Evolutionary conservation across 2,329 filamentous ascomycete species (phyloP).

Genomic region (Cephalotrichum gorgonifer): DNA sequence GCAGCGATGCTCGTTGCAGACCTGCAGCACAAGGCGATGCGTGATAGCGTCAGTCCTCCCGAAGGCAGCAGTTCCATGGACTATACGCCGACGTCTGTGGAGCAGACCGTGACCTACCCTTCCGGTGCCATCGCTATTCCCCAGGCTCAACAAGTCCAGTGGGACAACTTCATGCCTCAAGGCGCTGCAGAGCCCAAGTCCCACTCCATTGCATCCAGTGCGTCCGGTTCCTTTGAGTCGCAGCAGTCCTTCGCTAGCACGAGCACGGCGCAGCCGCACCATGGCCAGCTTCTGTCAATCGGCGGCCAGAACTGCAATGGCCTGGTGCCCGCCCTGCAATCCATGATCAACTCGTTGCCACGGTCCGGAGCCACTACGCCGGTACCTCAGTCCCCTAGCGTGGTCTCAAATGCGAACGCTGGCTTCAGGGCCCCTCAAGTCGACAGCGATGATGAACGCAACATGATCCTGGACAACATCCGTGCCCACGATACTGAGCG

Average conservation of each 20-base stretch:
- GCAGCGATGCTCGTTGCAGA: slow-evolving; percentile 98
- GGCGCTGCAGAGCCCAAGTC: slow-evolving; percentile 61
- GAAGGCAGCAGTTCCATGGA: slow-evolving; percentile 52
- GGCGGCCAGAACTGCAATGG: slow-evolving; percentile 52
- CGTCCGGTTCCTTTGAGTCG: slow-evolving; percentile 57
- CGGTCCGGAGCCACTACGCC: slow-evolving; percentile 60
- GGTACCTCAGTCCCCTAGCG: slow-evolving; percentile 56
- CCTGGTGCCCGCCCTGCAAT: slow-evolving; percentile 55
- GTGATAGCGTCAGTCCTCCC: slow-evolving; percentile 43
- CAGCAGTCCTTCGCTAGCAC: slow-evolving; percentile 52
- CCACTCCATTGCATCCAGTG: slow-evolving; percentile 59
- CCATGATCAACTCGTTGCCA: slow-evolving; percentile 63
- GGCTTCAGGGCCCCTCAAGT: slow-evolving; percentile 69
- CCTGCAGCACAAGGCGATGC: slow-evolving; percentile 85
- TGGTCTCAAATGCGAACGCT: slow-evolving; percentile 59
- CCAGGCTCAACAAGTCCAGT: slow-evolving; percentile 64
- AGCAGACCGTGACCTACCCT: slow-evolving; percentile 66
- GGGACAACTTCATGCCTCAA: slow-evolving; percentile 79
- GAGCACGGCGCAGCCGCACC: slow-evolving; percentile 44
- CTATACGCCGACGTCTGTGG: slow-evolving; percentile 67
- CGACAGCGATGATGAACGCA: slow-evolving; percentile 72
- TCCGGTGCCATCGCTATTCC: slow-evolving; percentile 72
- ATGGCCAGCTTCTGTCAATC: slow-evolving; percentile 56
- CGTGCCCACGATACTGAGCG: slow-evolving; percentile 69
- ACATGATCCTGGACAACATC: slow-evolving; percentile 77